Evolutionary conservation across 2,329 filamentous ascomycete species (phyloP).

Genomic region (Hypomyces perniciosus): DNA sequence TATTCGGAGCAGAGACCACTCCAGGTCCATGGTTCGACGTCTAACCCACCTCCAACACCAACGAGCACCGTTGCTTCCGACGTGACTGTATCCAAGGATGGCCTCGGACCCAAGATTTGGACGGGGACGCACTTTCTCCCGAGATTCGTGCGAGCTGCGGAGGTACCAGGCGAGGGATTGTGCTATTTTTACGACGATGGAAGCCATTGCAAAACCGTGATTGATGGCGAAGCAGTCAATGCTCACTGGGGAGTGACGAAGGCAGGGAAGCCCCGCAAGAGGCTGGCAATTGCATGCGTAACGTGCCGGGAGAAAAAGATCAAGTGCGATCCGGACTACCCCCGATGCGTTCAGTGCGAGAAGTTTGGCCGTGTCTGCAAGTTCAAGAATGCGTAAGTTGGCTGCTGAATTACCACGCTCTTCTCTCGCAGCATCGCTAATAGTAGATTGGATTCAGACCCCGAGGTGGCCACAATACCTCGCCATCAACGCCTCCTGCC

Average conservation of each 20-base stretch:
- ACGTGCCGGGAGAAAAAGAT: constrained; percentile 97
- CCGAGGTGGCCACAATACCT: constrained; percentile 52
- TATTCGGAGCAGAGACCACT: constrained; percentile 23
- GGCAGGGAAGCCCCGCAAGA: constrained; percentile 86
- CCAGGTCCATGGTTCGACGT: constrained; percentile 13
- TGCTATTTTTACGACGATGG: constrained; percentile 87
- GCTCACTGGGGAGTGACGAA: constrained; percentile 92
- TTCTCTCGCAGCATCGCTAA: constrained; percentile 5
- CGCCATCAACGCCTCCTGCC: constrained; percentile 46
- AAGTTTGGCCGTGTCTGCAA: constrained; percentile 83
- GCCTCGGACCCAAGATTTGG: constrained; percentile 62
- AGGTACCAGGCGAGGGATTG: constrained; percentile 70
- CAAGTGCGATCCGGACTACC: constrained; percentile 85
- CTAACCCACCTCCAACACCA: constrained; percentile 24
- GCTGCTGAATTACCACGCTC: neutral
- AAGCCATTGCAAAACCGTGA: constrained; percentile 72
- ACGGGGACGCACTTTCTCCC: constrained; percentile 61
- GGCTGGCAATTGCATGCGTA: constrained; percentile 85
- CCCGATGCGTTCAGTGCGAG: constrained; percentile 84
- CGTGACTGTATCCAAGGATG: constrained; percentile 48
- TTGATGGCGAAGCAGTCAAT: constrained; percentile 82
- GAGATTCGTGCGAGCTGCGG: constrained; percentile 56
- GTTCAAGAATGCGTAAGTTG: constrained; percentile 76
- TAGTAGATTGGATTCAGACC: constrained; percentile 33
- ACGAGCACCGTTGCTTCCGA: constrained; percentile 32